Evolutionary conservation across 2,329 filamentous ascomycete species (phyloP).

Genomic region (Stagonosporopsis vannaccii): DNA sequence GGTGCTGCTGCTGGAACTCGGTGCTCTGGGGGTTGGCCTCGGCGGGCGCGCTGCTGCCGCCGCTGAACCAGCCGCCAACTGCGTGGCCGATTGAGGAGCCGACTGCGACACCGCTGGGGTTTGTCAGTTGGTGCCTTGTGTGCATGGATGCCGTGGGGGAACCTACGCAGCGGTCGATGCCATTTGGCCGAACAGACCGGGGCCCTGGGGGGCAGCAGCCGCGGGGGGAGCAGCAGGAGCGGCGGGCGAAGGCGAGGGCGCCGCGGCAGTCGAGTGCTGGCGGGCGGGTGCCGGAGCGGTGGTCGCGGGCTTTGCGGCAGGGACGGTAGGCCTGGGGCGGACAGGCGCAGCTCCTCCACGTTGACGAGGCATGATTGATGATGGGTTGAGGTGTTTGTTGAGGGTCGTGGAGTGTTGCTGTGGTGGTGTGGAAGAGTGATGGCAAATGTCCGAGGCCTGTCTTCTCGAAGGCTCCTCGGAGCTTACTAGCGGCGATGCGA

Average conservation of each 20-base stretch:
- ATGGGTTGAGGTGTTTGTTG: constrained; percentile 12
- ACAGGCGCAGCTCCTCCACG: constrained; percentile 55
- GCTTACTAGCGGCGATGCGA: too few species aligned
- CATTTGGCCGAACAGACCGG: constrained; percentile 95
- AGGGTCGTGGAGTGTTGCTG: constrained; percentile 3
- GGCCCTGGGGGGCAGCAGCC: constrained; percentile 65
- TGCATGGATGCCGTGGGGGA: too few species aligned
- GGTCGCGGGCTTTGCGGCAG: constrained; percentile 51
- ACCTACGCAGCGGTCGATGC: constrained; percentile 96
- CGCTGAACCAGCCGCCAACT: constrained; percentile 86
- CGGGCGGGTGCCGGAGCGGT: constrained; percentile 58
- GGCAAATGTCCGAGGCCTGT: not conserved
- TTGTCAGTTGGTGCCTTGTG: not conserved
- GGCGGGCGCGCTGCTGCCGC: constrained; percentile 67
- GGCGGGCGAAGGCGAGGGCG: constrained; percentile 55
- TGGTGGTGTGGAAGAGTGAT: not conserved
- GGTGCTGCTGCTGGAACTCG: constrained; percentile 36
- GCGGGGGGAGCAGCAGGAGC: constrained; percentile 57
- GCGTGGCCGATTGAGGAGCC: constrained; percentile 95
- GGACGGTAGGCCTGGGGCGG: constrained; percentile 51
- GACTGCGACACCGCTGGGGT: constrained; percentile 86
- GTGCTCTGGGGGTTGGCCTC: constrained; percentile 52
- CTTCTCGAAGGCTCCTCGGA: not conserved
- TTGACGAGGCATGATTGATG: constrained; percentile 56
- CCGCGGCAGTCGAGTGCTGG: constrained; percentile 71